Evolutionary conservation across 192 early-diverging fungal genomes (phyloP).

Genomic region (Umbelopsis isabellina): DNA sequence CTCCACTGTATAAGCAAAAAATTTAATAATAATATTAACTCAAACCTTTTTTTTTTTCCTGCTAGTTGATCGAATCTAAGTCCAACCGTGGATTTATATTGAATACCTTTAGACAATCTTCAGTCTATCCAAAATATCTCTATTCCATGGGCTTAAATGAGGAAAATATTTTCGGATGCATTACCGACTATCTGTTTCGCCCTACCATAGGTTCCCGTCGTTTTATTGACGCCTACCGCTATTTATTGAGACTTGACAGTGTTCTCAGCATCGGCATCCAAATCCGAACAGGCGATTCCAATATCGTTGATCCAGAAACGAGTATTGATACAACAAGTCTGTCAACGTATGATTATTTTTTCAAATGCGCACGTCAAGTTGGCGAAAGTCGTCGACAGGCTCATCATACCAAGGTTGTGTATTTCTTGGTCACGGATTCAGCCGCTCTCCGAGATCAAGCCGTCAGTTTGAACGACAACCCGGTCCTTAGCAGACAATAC

Average conservation of each 20-base stretch:
- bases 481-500: not conserved
- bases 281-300: conserved; percentile 29
- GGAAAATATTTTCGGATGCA: conserved; percentile 39
- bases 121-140: conserved; percentile 27
- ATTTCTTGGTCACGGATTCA: conserved; percentile 30
- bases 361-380: conserved; percentile 29
- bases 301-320: conserved; percentile 20
- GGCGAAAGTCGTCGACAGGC: conserved; percentile 18
- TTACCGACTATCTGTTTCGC: conserved; percentile 41
- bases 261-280: conserved; percentile 46
- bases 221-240: conserved; percentile 40
- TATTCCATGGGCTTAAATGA: conserved; percentile 36
- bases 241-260: conserved; percentile 35
- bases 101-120: conserved; percentile 37
- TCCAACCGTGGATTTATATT: conserved; percentile 44
- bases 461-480: conserved; percentile 23
- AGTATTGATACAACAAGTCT: not conserved
- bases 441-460: conserved; percentile 17
- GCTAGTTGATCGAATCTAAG: conserved; percentile 29
- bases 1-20: no score
- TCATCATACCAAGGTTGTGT: conserved; percentile 29
- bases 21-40: no score
- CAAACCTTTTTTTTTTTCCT: not conserved
- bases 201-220: conserved; percentile 33
- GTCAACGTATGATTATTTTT: conserved; percentile 29